A percentile compares a stretch with the other conserved stretches of the same genome.
Conservation (phyloP, 139 green algal species). For the Auxenochlorella pyrenoidosa region DNA sequence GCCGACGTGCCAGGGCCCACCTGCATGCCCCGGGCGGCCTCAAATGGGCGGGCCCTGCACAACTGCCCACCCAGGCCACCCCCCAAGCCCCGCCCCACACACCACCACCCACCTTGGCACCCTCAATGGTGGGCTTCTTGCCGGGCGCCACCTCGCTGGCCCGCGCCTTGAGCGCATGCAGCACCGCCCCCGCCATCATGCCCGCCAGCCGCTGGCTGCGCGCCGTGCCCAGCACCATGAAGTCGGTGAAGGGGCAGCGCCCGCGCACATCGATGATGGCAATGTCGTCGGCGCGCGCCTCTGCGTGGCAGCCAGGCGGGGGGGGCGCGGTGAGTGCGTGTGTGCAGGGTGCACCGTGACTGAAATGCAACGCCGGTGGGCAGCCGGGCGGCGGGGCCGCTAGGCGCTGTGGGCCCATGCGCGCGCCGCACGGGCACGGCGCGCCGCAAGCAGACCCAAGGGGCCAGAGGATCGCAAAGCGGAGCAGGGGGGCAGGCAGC, state of each 20-base stretch:
- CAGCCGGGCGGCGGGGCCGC: too few species aligned
- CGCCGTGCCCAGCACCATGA: slow-evolving; percentile 48
- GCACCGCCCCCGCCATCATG: slow-evolving; percentile 38
- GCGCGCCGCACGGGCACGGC: too few species aligned
- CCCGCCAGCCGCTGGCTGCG: slow-evolving; percentile 28
- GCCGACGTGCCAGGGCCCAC: too few species aligned
- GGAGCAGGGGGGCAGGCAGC: background rate
- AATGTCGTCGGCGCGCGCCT: slow-evolving; percentile 39
- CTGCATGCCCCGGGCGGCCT: too few species aligned
- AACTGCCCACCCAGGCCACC: background rate
- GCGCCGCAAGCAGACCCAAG: too few species aligned
- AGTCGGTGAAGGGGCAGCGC: slow-evolving; percentile 49
- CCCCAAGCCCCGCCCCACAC: background rate
- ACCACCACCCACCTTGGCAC: background rate
- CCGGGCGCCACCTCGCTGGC: slow-evolving; percentile 52
- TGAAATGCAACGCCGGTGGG: too few species aligned
- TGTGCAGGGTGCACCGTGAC: too few species aligned
- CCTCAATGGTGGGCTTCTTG: slow-evolving; percentile 44
- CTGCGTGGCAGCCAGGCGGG: background rate
- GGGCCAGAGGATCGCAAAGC: too few species aligned
- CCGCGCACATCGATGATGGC: slow-evolving; percentile 45
- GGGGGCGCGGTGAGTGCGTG: too few species aligned
- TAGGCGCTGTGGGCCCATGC: too few species aligned
- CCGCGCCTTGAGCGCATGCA: slow-evolving; percentile 45
- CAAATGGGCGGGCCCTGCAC: too few species aligned